Evolutionary conservation across 345 rosid genomes (phyloP).

Genomic region (Passiflora organensis): DNA sequence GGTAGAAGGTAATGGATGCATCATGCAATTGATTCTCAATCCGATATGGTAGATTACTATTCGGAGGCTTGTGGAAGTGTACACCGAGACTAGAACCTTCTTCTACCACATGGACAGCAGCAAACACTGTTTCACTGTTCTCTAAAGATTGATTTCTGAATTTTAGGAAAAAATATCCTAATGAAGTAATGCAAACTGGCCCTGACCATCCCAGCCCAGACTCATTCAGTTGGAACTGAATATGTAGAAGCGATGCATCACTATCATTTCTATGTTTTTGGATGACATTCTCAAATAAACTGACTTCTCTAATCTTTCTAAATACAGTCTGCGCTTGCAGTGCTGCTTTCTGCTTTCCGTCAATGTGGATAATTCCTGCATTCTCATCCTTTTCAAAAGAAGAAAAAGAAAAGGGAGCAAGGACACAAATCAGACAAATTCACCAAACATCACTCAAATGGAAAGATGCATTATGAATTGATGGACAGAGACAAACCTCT

Average conservation of each 20-base stretch:
- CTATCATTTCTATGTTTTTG: conserved; percentile 62
- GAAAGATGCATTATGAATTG: conserved; percentile 7
- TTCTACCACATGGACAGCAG: conserved; percentile 70
- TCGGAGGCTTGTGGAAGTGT: conserved; percentile 75
- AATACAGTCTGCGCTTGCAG: conserved; percentile 49
- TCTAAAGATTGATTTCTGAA: conserved; percentile 50
- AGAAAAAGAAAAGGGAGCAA: conserved; percentile 11
- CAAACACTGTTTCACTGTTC: conserved; percentile 42
- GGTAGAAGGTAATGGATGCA: conserved; percentile 67
- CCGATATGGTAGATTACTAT: conserved; percentile 62
- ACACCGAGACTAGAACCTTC: conserved; percentile 76
- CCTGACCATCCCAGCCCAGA: conserved; percentile 78
- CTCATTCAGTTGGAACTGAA: conserved; percentile 62
- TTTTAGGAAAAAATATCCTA: conserved; percentile 80
- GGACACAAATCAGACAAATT: conserved; percentile 8
- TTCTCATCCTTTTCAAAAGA: conserved; percentile 51
- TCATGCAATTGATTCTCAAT: conserved; percentile 70
- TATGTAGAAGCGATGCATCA: conserved; percentile 42
- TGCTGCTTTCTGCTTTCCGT: conserved; percentile 47
- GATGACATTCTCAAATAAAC: conserved; percentile 73
- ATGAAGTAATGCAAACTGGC: conserved; percentile 80
- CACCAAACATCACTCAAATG: background rate
- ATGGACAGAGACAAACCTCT: conserved; percentile 48
- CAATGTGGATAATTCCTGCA: conserved; percentile 42
- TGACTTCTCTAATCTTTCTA: conserved; percentile 49